phyloP scores from a whole-genome alignment of 768 basidiomycete species.

The Inosperma sp. region DNA sequence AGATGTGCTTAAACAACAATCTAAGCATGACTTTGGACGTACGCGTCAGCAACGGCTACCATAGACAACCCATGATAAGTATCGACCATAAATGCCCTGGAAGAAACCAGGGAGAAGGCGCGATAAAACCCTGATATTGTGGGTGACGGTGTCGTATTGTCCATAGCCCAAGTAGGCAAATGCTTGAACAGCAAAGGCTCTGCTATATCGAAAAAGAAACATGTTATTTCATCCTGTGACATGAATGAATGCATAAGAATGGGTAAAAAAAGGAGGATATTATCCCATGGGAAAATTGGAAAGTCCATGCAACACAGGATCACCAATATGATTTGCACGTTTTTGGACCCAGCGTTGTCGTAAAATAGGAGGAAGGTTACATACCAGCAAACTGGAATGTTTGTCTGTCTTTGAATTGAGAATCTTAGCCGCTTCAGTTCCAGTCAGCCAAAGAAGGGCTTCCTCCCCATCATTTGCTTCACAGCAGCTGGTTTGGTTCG shows the following conservation, averaged over 20 bases:
- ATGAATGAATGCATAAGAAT: too few relatives aligned
- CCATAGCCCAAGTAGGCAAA: slow-evolving; percentile 14
- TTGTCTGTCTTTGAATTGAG: slow-evolving; percentile 18
- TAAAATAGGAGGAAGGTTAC: slow-evolving; percentile 4
- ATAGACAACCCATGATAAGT: slow-evolving; percentile 75
- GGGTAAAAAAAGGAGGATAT: too few relatives aligned
- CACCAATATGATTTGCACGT: too few relatives aligned
- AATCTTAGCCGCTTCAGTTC: slow-evolving; percentile 38
- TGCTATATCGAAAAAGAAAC: slow-evolving; percentile 36
- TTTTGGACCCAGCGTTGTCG: background rate
- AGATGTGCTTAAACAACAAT: slow-evolving; percentile 12
- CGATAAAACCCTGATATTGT: slow-evolving; percentile 43
- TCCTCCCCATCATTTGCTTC: slow-evolving; percentile 26
- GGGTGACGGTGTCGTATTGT: slow-evolving; percentile 15
- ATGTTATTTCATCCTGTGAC: too few relatives aligned
- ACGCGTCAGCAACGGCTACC: slow-evolving; percentile 85
- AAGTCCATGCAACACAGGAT: too few relatives aligned
- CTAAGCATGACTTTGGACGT: slow-evolving; percentile 28
- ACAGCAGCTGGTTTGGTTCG: slow-evolving; percentile 3
- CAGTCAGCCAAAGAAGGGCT: slow-evolving; percentile 37
- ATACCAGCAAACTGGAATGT: slow-evolving; percentile 22
- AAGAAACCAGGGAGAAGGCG: slow-evolving; percentile 65
- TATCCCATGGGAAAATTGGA: too few relatives aligned
- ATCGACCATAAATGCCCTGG: slow-evolving; percentile 81
- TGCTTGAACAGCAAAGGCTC: slow-evolving; percentile 28